Conservation (phyloP, 495 filamentous ascomycete genomes). For the Aspergillus steynii region DNA sequence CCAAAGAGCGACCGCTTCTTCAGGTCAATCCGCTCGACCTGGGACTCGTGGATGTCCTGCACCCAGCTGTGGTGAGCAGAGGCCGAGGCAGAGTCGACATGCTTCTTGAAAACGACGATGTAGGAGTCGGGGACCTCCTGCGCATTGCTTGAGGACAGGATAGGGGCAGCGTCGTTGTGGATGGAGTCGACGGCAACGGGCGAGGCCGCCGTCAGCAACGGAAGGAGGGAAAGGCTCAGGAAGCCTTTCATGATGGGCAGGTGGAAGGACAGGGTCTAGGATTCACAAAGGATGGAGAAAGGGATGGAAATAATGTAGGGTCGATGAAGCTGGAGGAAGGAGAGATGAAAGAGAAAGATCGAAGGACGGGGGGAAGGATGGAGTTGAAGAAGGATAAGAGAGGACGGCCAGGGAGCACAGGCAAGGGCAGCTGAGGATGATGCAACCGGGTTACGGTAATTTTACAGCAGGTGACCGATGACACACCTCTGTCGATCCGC, state of each 20-base stretch:
- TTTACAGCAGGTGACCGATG: conserved; percentile 29
- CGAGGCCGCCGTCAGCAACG: conserved; percentile 68
- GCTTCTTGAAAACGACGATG: conserved; percentile 98
- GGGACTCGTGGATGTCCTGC: conserved; percentile 63
- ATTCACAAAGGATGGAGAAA: conserved; percentile 17
- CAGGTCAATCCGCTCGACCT: conserved; percentile 72
- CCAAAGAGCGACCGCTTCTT: conserved; percentile 85
- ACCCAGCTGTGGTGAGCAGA: conserved; percentile 88
- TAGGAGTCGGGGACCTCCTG: conserved; percentile 86
- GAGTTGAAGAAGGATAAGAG: conserved; percentile 43
- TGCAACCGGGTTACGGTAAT: conserved; percentile 44
- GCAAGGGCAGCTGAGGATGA: conserved; percentile 35
- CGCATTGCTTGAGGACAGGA: conserved; percentile 77
- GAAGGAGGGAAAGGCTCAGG: conserved; percentile 63
- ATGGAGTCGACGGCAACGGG: conserved; percentile 78
- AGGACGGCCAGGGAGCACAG: conserved; percentile 36
- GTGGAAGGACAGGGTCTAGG: conserved; percentile 41
- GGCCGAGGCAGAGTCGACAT: conserved; percentile 68
- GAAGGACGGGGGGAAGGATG: conserved; percentile 31
- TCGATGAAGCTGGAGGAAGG: conserved; percentile 24
- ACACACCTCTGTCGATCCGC: conserved; percentile 33
- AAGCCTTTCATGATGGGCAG: conserved; percentile 72
- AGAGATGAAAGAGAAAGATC: conserved; percentile 20
- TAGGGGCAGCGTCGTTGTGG: conserved; percentile 82
- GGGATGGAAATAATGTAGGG: conserved; percentile 28